phyloP scores from a whole-genome alignment of 352 stramenopile species.

The Discostella stelligera region DNA sequence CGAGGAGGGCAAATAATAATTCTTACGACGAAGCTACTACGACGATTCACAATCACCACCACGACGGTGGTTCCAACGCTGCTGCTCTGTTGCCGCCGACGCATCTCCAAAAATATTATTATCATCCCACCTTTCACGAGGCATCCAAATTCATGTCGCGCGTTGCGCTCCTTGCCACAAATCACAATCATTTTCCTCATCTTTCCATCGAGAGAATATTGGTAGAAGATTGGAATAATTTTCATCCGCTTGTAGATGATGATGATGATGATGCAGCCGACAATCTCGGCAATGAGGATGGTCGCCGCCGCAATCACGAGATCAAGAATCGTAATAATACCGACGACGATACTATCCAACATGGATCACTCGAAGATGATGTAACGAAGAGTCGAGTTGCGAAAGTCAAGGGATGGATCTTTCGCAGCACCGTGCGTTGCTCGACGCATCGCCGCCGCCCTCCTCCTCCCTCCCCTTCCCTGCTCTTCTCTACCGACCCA shows the following conservation, averaged over 20 bases:
- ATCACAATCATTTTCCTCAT: conserved; percentile 52
- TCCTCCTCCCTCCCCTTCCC: conserved; percentile 14
- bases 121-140: conserved; percentile 46
- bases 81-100: too few relatives aligned
- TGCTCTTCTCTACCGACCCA: too few relatives aligned
- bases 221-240: conserved; percentile 35
- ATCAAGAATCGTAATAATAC: not conserved
- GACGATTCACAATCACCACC: not conserved
- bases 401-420: conserved; percentile 47
- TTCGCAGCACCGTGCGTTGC: conserved; percentile 49
- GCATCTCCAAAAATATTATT: conserved; percentile 48
- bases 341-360: not conserved
- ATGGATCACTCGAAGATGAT: not conserved
- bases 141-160: conserved; percentile 48
- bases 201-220: conserved; percentile 54
- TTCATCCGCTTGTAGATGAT: conserved; percentile 7
- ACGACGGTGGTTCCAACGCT: too few relatives aligned
- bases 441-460: conserved; percentile 43
- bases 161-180: conserved; percentile 37
- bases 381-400: conserved; percentile 6
- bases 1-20: not conserved
- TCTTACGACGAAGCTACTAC: not conserved
- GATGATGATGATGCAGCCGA: not conserved
- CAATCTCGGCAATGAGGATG: not conserved
- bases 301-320: not conserved